A percentile compares a stretch with the other conserved stretches of the same genome.
Conservation (phyloP, 768 basidiomycete species). For the Lanmaoa pseudosensibilis region DNA sequence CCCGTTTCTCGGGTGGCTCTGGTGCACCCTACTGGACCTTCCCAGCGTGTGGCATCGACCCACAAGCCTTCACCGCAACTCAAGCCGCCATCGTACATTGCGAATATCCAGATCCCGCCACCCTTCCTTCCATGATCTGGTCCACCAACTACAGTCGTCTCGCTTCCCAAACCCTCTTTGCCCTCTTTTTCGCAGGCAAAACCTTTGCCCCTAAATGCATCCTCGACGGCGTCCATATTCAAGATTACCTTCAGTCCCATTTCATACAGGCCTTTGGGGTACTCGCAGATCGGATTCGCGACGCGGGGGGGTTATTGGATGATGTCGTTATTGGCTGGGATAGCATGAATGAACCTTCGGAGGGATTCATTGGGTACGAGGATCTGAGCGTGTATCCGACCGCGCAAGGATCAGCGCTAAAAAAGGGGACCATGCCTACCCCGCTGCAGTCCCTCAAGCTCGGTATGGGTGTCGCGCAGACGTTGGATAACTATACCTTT, state of each 20-base stretch:
- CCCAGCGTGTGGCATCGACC: constrained; percentile 86
- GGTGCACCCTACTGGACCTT: constrained; percentile 96
- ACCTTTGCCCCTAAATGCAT: constrained; percentile 89
- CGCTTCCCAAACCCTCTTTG: constrained; percentile 85
- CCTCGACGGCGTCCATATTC: constrained; percentile 90
- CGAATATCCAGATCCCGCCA: constrained; percentile 83
- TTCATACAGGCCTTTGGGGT: constrained; percentile 73
- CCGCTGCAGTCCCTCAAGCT: constrained; percentile 81
- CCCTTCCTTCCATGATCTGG: constrained; percentile 95
- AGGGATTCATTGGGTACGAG: constrained; percentile 67
- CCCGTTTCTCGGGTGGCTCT: constrained; percentile 91
- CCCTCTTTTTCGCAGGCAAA: constrained; percentile 90
- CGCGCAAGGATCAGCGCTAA: constrained; percentile 68
- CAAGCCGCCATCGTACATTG: constrained; percentile 84
- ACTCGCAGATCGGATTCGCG: constrained; percentile 73
- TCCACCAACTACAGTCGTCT: constrained; percentile 92
- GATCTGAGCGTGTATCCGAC: constrained; percentile 67
- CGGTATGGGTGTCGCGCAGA: constrained; percentile 84
- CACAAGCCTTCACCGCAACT: constrained; percentile 80
- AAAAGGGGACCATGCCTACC: constrained; percentile 86
- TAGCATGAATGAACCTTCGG: constrained; percentile 90
- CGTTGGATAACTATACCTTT: constrained; percentile 82
- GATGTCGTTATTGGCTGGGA: constrained; percentile 97
- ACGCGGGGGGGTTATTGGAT: constrained; percentile 77
- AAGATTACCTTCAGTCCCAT: constrained; percentile 80